Percentiles rank a stretch among this genome's conserved stretches.
phyloP scores from a whole-genome alignment of 352 stramenopile genomes.

The Phytophthora foliorum region DNA sequence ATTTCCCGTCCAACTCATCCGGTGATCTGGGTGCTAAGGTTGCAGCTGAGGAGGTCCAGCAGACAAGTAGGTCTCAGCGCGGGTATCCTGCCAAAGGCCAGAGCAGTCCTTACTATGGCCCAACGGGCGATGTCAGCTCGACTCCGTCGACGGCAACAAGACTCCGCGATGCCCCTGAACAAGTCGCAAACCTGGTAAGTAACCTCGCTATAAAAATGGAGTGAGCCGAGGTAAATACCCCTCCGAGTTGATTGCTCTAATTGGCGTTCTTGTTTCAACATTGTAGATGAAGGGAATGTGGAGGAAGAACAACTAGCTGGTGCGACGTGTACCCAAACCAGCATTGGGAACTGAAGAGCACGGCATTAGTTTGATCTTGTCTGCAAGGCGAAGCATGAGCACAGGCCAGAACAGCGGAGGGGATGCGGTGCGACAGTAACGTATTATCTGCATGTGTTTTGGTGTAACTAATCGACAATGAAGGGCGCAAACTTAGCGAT shows the following conservation, averaged over 20 bases:
- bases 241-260: conserved; percentile 12
- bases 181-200: conserved; percentile 62
- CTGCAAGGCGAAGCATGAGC: conserved; percentile 40
- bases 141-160: conserved; percentile 40
- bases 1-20: conserved; percentile 58
- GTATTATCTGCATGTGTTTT: conserved; percentile 59
- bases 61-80: conserved; percentile 42
- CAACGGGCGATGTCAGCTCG: conserved; percentile 39
- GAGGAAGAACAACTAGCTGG: conserved; percentile 81
- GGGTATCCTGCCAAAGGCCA: conserved; percentile 54
- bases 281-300: conserved; percentile 84
- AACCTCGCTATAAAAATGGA: conserved; percentile 29
- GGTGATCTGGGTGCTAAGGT: conserved; percentile 50
- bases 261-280: background rate
- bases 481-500: conserved; percentile 35
- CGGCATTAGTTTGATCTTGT: conserved; percentile 40
- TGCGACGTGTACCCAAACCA: conserved; percentile 4
- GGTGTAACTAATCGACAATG: conserved; percentile 50
- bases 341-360: conserved; percentile 23
- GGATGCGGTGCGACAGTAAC: conserved; percentile 52
- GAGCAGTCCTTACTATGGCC: conserved; percentile 50
- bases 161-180: conserved; percentile 54
- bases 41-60: conserved; percentile 37
- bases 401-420: conserved; percentile 30
- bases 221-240: conserved; percentile 8